A percentile compares a stretch with the other conserved stretches of the same genome.
These are phyloP conservation scores for Magnusiomyces sp. DNA, from an alignment of 1,139 yeast genomes.

Conservation along the genomic window DNA sequence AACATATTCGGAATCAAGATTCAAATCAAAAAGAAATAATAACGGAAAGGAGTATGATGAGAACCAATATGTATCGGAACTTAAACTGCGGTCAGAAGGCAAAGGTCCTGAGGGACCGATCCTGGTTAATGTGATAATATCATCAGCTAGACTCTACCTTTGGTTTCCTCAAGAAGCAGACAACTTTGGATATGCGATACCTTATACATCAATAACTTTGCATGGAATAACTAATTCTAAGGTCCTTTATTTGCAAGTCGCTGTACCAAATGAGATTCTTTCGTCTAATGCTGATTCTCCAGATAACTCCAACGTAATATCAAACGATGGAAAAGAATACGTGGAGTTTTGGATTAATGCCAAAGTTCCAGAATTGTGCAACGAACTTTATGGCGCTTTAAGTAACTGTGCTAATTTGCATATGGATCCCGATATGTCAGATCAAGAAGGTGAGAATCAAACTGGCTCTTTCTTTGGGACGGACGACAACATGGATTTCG, in stretches of 20 bases:
- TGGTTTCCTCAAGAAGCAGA: conserved; percentile 2
- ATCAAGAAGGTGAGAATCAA: not conserved
- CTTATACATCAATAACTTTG: conserved; percentile 1
- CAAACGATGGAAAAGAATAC: not conserved
- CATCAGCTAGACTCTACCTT: conserved; percentile 1
- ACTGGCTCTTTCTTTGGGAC: not conserved
- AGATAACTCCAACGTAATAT: not conserved
- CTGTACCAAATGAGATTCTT: not conserved
- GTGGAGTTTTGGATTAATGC: not conserved
- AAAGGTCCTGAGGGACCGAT: not conserved
- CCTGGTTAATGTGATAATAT: not conserved
- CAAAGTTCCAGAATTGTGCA: not conserved
- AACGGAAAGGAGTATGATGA: not conserved
- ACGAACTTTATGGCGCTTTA: not conserved
- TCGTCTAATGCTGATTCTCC: not conserved
- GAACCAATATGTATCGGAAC: not conserved
- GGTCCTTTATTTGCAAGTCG: not conserved
- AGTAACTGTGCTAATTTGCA: conserved; percentile 1
- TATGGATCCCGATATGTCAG: not conserved
- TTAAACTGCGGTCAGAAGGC: no score
- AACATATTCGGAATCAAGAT: not conserved
- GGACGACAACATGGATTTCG: not conserved
- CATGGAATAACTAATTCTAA: not conserved
- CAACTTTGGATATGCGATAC: not conserved
- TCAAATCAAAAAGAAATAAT: not conserved